Evolutionary conservation across 352 stramenopile species (phyloP), one percentile per base, ranked within the genome.

Genomic region (Phytophthora pisi): DNA sequence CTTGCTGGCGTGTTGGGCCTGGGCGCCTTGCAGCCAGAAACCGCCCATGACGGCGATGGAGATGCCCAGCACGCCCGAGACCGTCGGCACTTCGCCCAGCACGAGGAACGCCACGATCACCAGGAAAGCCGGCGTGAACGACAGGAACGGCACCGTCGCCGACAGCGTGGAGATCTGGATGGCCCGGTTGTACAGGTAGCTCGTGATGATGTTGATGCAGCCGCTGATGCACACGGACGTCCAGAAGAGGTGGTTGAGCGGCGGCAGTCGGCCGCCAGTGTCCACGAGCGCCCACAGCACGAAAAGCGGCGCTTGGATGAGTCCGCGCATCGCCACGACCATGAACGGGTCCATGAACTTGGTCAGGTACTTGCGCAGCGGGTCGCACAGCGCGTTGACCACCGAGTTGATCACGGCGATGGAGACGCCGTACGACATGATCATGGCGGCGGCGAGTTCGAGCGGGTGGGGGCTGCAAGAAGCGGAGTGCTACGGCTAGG

Each of bases 81-180:
- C 31, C 2, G 83, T 91, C 0, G 86, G 86, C n/a, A 91, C 73
- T 78, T 93, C 86, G 4, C 86, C 86, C 9, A 93, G 61, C 40
- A 93, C 72, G 20, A 93, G 61, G 63, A 93, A 93, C 13, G 82
- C 86, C 7, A 93, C 84, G 59, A 92, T 61, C 16, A 93, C 76
- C 3, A 93, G 58, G 52, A 93, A 93, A 16, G 84, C 86, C 4
- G 86, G 84, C 5, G 86, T 93, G 64, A 93, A 91, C 13, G 86
- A 93, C 51, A 93, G 62, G 64, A 91, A 93, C 10, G 84, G 86
- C n/a, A 93, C 74, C 0, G 86, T 93, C 5, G 81, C 84, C 11
- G 86, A 90, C 5, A 93, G 70, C 28, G 84, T 91, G 24, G 86
- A 93, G 79, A 93, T 92, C 78, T 93, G 86, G 62, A 93, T 91